Percentiles rank a stretch among this genome's conserved stretches.
Conservation (phyloP, 164 flowering plant species). For the Chloranthus sessilifolius region DNA sequence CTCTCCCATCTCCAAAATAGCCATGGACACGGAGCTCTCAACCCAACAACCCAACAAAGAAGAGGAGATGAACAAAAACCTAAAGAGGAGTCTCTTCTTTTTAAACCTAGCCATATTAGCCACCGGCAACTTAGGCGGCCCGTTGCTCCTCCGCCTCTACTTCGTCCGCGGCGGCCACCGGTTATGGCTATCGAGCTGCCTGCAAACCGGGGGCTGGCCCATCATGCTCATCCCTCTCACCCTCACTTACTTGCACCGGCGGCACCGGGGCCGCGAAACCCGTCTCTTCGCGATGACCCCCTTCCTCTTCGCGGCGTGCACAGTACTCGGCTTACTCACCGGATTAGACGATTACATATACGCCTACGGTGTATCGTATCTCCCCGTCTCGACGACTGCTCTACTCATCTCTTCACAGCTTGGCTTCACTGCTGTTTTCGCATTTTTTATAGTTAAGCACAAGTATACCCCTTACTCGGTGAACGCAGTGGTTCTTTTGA, state of each 20-base stretch:
- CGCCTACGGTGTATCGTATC: constrained; percentile 5
- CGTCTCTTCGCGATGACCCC: constrained; percentile 8
- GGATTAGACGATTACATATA: constrained; percentile 18
- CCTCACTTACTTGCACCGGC: constrained; percentile 10
- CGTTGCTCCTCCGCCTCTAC: constrained; percentile 50
- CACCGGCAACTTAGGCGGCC: constrained; percentile 48
- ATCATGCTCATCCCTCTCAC: constrained; percentile 36
- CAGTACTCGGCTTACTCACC: constrained; percentile 26
- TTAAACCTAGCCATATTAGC: constrained; percentile 28
- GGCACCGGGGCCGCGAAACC: neutral
- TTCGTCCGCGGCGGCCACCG: constrained; percentile 53
- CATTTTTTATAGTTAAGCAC: constrained; percentile 15
- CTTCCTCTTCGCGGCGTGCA: constrained; percentile 8
- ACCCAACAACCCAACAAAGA: neutral
- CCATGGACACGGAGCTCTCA: neutral
- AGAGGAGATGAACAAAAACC: neutral
- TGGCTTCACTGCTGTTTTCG: constrained; percentile 14
- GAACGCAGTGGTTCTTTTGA: constrained; percentile 43
- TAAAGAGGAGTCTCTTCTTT: constrained; percentile 6
- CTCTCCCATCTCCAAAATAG: neutral
- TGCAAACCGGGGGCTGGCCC: constrained; percentile 52
- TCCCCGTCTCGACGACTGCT: constrained; percentile 18
- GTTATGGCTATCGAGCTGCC: constrained; percentile 34
- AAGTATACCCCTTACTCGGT: constrained; percentile 41
- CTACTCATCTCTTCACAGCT: constrained; percentile 18